phyloP scores from a whole-genome alignment of 495 filamentous ascomycete species.

The Penicilliopsis zonata region DNA sequence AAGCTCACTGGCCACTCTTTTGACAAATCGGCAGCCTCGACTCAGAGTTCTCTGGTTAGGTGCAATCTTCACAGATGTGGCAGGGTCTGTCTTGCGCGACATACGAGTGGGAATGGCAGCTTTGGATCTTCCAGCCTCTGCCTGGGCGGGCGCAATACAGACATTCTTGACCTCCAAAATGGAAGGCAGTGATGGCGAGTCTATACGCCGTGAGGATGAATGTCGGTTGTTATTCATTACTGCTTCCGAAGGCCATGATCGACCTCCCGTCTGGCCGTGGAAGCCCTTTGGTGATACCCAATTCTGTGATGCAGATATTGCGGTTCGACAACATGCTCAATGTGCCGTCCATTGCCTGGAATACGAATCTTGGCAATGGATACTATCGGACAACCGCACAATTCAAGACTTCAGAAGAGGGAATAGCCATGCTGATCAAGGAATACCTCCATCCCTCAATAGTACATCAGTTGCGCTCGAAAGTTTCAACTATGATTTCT shows the following conservation, averaged over 20 bases:
- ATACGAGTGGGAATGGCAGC: slow-evolving; percentile 10
- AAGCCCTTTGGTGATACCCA: slow-evolving; percentile 15
- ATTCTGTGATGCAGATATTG: slow-evolving; percentile 12
- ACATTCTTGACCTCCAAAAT: slow-evolving; percentile 11
- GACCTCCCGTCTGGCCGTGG: slow-evolving; percentile 12
- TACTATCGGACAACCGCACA: slow-evolving; percentile 6
- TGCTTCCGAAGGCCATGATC: slow-evolving; percentile 8
- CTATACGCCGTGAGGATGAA: slow-evolving; percentile 14
- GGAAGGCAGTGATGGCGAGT: slow-evolving; percentile 4
- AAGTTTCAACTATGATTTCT: slow-evolving; percentile 5
- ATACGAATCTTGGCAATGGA: slow-evolving; percentile 15
- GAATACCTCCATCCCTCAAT: background rate
- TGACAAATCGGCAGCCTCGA: slow-evolving; percentile 8
- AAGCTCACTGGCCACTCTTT: slow-evolving; percentile 3
- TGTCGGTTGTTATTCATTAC: slow-evolving; percentile 17
- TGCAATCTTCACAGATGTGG: slow-evolving; percentile 9
- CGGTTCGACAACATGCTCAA: slow-evolving; percentile 13
- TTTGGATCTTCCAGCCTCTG: slow-evolving; percentile 11
- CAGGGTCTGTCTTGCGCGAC: slow-evolving; percentile 9
- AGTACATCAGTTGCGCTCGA: background rate
- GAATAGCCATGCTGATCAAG: background rate
- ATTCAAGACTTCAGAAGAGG: slow-evolving; percentile 5
- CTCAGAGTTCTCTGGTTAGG: slow-evolving; percentile 16
- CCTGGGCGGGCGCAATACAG: slow-evolving; percentile 11
- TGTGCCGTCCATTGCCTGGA: slow-evolving; percentile 14